Evolutionary conservation across 176 grass and related monocot species (phyloP), one percentile per base, ranked within the genome.

Genomic region (Aegilops sharonensis): DNA sequence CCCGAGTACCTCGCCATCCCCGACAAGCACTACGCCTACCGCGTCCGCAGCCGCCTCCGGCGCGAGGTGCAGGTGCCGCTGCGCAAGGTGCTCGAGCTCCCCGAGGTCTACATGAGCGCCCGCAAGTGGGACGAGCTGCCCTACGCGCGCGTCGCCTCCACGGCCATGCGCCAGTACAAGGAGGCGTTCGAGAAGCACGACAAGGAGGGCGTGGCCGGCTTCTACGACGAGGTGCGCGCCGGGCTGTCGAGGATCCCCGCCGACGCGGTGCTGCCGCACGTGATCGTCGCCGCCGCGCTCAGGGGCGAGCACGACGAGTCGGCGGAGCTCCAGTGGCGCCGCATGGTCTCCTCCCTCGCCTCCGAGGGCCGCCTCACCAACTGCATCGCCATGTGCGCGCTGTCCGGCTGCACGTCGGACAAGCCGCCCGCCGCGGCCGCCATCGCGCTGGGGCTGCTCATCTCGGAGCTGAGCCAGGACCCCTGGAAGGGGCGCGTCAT

Each of bases 21-120:
- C n/a, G 90, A 94, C 24, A 37, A 80, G 42, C 90, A 93, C 66
- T 93, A 91, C 83, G 60, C 88, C 8, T 93, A 93, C 85, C 82
- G 78, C 43, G 78, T 86, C 20, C 84, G 86, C 72, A 76, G 63
- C 54, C 86, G 86, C 1, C 86, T 91, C 72, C 92, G 83, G 0
- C 82, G 80, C 29, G 86, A 86, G 18, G 92, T 23, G 47, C 83
- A 84, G 3, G 74, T 86, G 25, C 86, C 86, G 43, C 82, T 93
- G 1, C 88, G 86, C 66, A 63, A 47, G 29, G 66, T 59, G 2
- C 82, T 94, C 5, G 61, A 89, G 68, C 80, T 94, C 37, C 89
- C 89, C 5, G 92, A 94, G 86, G 68, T 94, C 25, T 91, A 91
- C 89, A 89, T 94, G 86, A 89, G 83, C 79, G 40, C 83, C 8